Conservation (phyloP, 345 rosid species). For the Ceriops tagal region DNA sequence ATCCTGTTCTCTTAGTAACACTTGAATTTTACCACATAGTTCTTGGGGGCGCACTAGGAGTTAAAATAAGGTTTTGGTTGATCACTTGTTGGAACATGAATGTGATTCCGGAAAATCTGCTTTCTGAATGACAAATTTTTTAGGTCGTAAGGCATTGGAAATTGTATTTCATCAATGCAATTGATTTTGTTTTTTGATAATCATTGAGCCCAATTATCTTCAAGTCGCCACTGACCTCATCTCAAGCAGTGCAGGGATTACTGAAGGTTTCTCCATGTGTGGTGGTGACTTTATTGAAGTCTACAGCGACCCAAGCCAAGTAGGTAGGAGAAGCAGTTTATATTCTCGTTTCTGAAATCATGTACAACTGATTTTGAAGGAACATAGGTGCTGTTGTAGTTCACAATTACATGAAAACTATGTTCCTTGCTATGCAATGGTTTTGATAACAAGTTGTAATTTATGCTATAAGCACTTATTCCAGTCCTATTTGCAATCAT, state of each 20-base stretch:
- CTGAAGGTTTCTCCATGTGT: conserved; percentile 98
- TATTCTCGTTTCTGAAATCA: not conserved
- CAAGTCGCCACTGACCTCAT: conserved; percentile 7
- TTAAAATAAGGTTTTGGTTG: too few relatives aligned
- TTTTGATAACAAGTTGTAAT: not conserved
- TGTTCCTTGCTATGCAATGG: not conserved
- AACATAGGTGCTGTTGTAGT: not conserved
- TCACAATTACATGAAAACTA: not conserved
- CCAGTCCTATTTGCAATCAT: too few relatives aligned
- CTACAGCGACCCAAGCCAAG: conserved; percentile 72
- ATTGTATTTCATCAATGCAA: not conserved
- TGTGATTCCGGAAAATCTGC: too few relatives aligned
- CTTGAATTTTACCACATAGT: too few relatives aligned
- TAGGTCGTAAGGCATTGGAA: not conserved
- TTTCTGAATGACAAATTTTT: too few relatives aligned
- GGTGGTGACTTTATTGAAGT: conserved; percentile 99
- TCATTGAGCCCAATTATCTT: not conserved
- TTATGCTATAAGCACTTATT: too few relatives aligned
- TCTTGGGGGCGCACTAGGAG: too few relatives aligned
- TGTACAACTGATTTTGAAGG: not conserved
- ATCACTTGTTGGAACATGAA: too few relatives aligned
- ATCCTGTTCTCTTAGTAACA: not conserved
- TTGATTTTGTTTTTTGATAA: not conserved
- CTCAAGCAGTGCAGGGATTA: conserved; percentile 85
- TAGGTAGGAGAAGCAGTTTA: conserved; percentile 45